Percentiles rank a stretch among this genome's conserved stretches.
These are phyloP conservation scores for Taphrina pruni DNA, from an alignment of 1,139 yeast species.

Conservation along the genomic window DNA sequence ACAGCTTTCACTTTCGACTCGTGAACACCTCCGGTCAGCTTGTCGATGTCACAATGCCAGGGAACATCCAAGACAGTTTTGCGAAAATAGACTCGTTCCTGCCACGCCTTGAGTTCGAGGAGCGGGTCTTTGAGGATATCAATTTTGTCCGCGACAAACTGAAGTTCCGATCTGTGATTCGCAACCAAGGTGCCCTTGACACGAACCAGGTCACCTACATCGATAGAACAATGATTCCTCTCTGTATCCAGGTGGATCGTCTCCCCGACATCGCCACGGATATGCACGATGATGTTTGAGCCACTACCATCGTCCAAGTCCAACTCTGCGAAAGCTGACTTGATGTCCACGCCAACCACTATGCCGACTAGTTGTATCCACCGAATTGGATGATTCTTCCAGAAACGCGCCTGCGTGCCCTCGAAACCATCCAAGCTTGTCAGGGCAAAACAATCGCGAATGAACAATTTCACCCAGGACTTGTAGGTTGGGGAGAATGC, in stretches of 20 bases:
- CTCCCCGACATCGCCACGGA: slow-evolving; percentile 6
- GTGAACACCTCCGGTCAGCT: not conserved
- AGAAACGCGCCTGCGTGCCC: slow-evolving; percentile 33
- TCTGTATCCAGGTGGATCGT: slow-evolving; percentile 11
- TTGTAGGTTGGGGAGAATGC: slow-evolving; percentile 30
- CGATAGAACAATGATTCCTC: slow-evolving; percentile 15
- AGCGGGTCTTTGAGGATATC: slow-evolving; percentile 28
- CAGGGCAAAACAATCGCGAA: slow-evolving; percentile 28
- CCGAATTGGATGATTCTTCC: slow-evolving; percentile 42
- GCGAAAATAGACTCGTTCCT: slow-evolving; percentile 29
- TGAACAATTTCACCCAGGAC: slow-evolving; percentile 43
- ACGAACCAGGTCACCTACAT: slow-evolving; percentile 33
- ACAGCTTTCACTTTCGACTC: not conserved
- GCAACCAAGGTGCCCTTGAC: slow-evolving; percentile 32
- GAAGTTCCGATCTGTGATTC: slow-evolving; percentile 14
- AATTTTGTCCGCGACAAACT: slow-evolving; percentile 26
- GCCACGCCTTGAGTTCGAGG: slow-evolving; percentile 36
- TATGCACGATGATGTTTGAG: slow-evolving; percentile 12
- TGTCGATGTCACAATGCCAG: slow-evolving; percentile 26
- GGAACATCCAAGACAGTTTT: slow-evolving; percentile 34
- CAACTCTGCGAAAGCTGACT: slow-evolving; percentile 21
- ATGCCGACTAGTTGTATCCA: slow-evolving; percentile 42
- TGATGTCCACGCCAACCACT: slow-evolving; percentile 33
- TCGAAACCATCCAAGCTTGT: slow-evolving; percentile 33
- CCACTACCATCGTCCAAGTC: slow-evolving; percentile 43